Base-by-base conservation (phyloP, 2,329 filamentous ascomycete species). In the Talaromyces sp. region DNA sequence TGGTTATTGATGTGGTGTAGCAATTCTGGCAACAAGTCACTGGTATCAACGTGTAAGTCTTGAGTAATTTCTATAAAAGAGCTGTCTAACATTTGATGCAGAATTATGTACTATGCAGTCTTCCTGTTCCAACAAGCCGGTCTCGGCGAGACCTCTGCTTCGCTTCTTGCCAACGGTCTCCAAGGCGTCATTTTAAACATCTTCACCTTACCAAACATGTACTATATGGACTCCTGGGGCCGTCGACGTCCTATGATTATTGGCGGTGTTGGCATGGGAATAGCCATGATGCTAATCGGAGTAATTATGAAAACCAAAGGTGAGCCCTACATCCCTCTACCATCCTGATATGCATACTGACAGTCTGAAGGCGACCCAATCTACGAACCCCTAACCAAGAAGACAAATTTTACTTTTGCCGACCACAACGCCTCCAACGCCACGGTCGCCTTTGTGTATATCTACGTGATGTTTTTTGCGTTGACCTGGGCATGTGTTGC, bases 51-150 rank as follows among this genome's bases (percentile, higher is more conserved):
- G 68, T 72, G 71, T 72, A 27, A 61, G 62, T 54, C 6, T 11
- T 41, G 22, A 25, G 22, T 22, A 22, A 22, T 22, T 1, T 22
- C 25, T 15, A 33, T 13, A 49, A 35, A 35, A 22, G 22, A 22
- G 3, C n/a, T 11, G 27, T 17, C 25, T 63, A 17, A 66, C 47
- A 59, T 61, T 15, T 37, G 4, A 9, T 19, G 3, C 22, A 72
- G 70, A 25, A 72, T 71, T 54, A 71, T 74, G 61, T 74, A 74
- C 62, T 74, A 74, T 39, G 73, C 73, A 0, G 72, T 73, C 0
- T 73, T 73, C 31, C 66, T 74, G 4, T 74, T 74, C 60, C 68
- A 71, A 49, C 72, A 74, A 60, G 72, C 72, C 19, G 73, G 73
- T 2, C 68, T 74, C 19, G 65, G 62, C 11, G 67, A 54, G 3